Percentiles rank a stretch among this genome's conserved stretches.
Evolutionary conservation across 1,139 yeast species (phyloP).

Genomic region (Debaryomycetaceae sp.): DNA sequence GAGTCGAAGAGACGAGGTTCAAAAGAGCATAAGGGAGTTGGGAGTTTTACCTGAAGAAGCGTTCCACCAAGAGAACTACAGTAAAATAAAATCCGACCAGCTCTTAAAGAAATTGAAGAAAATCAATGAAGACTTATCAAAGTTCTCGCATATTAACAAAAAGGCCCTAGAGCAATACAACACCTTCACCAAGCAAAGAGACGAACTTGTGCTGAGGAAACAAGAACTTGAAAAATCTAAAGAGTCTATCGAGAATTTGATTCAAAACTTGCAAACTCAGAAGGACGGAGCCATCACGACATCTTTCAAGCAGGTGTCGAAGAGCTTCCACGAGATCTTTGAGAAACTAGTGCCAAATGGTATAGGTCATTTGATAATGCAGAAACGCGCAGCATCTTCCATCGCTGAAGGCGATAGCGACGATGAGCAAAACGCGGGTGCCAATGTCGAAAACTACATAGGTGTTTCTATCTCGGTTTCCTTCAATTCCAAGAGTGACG

Average conservation of each 20-base stretch:
- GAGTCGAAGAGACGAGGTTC: slow-evolving; percentile 68
- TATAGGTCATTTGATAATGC: slow-evolving; percentile 69
- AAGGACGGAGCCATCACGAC: slow-evolving; percentile 80
- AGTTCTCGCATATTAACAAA: slow-evolving; percentile 78
- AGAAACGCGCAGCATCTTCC: slow-evolving; percentile 24
- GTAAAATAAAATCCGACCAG: slow-evolving; percentile 48
- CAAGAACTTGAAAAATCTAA: slow-evolving; percentile 69
- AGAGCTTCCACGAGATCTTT: slow-evolving; percentile 70
- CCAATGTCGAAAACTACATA: slow-evolving; percentile 57
- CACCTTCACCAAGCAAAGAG: slow-evolving; percentile 71
- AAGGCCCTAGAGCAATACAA: slow-evolving; percentile 85
- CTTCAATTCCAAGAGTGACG: slow-evolving; percentile 82
- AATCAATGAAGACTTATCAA: slow-evolving; percentile 55
- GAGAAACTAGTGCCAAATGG: slow-evolving; percentile 83
- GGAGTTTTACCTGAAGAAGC: slow-evolving; percentile 91
- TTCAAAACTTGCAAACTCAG: slow-evolving; percentile 67
- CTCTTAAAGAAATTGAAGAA: slow-evolving; percentile 54
- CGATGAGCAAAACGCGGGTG: slow-evolving; percentile 16
- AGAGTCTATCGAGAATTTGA: slow-evolving; percentile 68
- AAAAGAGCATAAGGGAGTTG: slow-evolving; percentile 70
- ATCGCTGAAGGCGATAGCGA: slow-evolving; percentile 15
- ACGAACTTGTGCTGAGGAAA: slow-evolving; percentile 61
- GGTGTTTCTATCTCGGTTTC: slow-evolving; percentile 91
- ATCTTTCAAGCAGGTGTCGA: slow-evolving; percentile 75
- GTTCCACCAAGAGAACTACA: slow-evolving; percentile 40